Percentiles rank a stretch among this genome's conserved stretches.
Evolutionary conservation across 305 asterid genomes (phyloP).

Genomic region (Petunia hybrid): DNA sequence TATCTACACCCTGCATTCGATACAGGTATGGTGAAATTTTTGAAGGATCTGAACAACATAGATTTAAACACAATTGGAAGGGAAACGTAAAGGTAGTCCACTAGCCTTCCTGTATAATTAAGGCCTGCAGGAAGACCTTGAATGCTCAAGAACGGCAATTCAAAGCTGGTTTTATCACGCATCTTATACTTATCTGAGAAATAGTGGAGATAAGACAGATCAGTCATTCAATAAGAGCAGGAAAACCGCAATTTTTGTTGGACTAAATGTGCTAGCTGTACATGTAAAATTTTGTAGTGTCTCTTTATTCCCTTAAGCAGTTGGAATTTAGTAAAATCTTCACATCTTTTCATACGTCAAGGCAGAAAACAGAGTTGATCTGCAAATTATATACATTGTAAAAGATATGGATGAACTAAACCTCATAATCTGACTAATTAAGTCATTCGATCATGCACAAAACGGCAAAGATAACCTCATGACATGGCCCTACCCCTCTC

Average conservation of each 20-base stretch:
- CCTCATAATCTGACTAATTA: not conserved
- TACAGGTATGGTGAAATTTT: no score
- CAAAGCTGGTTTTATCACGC: constrained; percentile 6
- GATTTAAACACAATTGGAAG: not conserved
- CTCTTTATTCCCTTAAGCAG: not conserved
- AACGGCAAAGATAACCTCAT: constrained; percentile 23
- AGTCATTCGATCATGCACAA: constrained; percentile 1
- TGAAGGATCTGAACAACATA: no score
- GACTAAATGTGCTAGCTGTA: not conserved
- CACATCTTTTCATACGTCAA: not conserved
- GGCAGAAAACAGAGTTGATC: constrained; percentile 17
- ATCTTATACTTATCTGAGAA: not conserved
- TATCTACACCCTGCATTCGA: no score
- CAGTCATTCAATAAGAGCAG: not conserved
- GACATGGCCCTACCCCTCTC: constrained; percentile 4
- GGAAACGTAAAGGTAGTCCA: constrained; percentile 4
- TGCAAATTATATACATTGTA: constrained; percentile 1
- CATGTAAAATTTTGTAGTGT: not conserved
- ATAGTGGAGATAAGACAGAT: not conserved
- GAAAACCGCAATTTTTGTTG: not conserved
- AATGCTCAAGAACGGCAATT: constrained; percentile 26
- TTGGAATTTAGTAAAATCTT: not conserved
- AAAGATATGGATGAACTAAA: constrained; percentile 4
- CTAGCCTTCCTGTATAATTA: constrained; percentile 6
- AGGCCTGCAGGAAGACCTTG: constrained; percentile 19